A percentile compares a stretch with the other conserved stretches of the same genome.
Evolutionary conservation across 768 basidiomycete species (phyloP).

Genomic region (Lyophyllum shimeji): DNA sequence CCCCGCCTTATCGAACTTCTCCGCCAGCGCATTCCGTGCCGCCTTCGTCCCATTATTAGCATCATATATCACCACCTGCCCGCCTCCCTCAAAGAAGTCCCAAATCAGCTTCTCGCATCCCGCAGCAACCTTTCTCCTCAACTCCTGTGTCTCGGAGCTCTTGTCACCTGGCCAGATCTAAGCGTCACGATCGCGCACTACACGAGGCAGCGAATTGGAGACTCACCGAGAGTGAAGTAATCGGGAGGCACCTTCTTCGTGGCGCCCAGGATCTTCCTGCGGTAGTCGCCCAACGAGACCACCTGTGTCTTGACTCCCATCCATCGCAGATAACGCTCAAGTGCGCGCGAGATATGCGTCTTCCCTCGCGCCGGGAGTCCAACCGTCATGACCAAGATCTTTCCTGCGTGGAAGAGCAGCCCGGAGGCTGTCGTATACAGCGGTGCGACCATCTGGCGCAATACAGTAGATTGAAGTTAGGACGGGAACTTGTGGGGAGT

Average conservation of each 20-base stretch:
- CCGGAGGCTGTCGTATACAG: conserved; percentile 91
- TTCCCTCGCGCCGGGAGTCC: conserved; percentile 94
- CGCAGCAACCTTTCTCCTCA: conserved; percentile 70
- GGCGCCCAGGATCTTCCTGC: conserved; percentile 85
- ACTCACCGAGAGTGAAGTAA: conserved; percentile 83
- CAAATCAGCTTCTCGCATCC: conserved; percentile 88
- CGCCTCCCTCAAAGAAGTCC: conserved; percentile 85
- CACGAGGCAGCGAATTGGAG: too few relatives aligned
- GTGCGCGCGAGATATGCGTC: conserved; percentile 92
- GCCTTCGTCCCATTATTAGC: conserved; percentile 88
- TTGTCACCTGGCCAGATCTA: conserved; percentile 24
- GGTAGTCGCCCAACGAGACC: conserved; percentile 92
- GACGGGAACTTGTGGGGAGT: too few relatives aligned
- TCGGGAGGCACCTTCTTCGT: conserved; percentile 87
- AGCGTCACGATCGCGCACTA: neutral
- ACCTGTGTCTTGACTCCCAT: conserved; percentile 95
- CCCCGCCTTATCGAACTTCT: conserved; percentile 82
- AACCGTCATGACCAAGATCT: conserved; percentile 90
- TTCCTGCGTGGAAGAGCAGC: conserved; percentile 88
- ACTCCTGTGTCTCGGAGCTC: conserved; percentile 72
- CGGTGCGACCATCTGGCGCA: conserved; percentile 80
- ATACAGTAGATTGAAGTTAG: neutral
- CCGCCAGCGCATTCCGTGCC: conserved; percentile 66
- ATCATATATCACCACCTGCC: conserved; percentile 98
- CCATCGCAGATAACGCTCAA: conserved; percentile 98